Base-by-base conservation (phyloP, 2,329 filamentous ascomycete genomes). In the Monilinia fructigena region DNA sequence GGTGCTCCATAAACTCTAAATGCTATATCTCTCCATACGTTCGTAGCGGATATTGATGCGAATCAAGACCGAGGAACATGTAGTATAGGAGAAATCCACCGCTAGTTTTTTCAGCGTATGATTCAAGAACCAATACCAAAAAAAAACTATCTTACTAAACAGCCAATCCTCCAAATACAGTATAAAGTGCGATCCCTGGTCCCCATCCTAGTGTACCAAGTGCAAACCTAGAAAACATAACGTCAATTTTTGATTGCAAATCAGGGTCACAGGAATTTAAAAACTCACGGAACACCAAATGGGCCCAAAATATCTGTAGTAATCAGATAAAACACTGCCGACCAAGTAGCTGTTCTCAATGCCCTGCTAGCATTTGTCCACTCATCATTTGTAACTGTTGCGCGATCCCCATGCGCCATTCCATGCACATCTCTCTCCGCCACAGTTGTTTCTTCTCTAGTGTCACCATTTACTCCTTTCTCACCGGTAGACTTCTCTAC, bases 291-390 rank as follows among this genome's bases (percentile, higher is more conserved):
- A 50, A 68, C 55, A 38, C 54, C 40, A 55, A 66, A 68, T n/a
- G 66, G 63, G 28, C 69, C 69, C 16, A 69, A 23, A 26, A 69
- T 69, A 61, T 70, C 68, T 10, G 68, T 69, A 2, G 69, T 68
- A 16, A 70, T 70, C 28, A 69, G 16, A 48, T 69, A 68, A 71
- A 83, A 83, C 52, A 79, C 74, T 12, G 81, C 79, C 6, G 80
- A 79, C 74, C 78, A 77, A 2, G 77, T 77, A 0, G 81, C 81
- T 0, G 81, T 82, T 12, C 81, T 76, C 66, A 81, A 69, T 1
- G 79, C 78, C 7, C 81, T 77, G 31, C 77, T 78, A 1, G 81
- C 81, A 65, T 79, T 79, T 16, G 73, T 74, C 81, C 81, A 82
- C 65, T 83, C 81, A 6, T 79, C 77, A 20, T 79, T 69, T 1